Percentiles rank a stretch among this genome's conserved stretches.
phyloP scores from a whole-genome alignment of 2,329 filamentous ascomycete genomes.

The Aspergillus fructus region DNA sequence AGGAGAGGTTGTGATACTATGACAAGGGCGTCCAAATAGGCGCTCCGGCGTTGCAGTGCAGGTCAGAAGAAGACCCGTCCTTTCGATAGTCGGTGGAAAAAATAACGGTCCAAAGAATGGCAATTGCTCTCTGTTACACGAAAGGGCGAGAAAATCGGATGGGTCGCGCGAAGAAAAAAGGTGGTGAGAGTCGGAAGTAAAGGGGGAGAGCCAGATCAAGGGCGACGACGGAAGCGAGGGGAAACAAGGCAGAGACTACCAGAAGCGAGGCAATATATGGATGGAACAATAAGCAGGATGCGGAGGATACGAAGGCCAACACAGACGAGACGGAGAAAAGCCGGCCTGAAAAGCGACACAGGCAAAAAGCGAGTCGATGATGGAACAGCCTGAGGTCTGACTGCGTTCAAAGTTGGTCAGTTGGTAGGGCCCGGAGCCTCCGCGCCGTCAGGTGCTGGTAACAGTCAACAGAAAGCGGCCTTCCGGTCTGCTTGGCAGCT shows the following conservation, averaged over 20 bases:
- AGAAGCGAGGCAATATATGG: neutral
- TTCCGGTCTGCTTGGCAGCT: constrained; percentile 2
- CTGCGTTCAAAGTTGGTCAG: neutral
- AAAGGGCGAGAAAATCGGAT: neutral
- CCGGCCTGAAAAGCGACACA: neutral
- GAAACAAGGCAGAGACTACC: neutral
- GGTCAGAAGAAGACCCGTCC: neutral
- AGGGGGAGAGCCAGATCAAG: constrained; percentile 6
- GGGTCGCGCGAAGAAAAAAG: neutral
- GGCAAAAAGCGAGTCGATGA: neutral
- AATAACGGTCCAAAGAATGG: neutral
- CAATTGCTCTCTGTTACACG: neutral
- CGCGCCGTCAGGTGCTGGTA: neutral
- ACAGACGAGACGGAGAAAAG: neutral
- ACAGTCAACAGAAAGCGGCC: neutral
- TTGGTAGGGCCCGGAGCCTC: neutral
- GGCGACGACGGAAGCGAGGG: neutral
- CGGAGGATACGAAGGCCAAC: neutral
- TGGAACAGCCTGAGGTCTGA: neutral
- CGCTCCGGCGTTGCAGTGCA: neutral
- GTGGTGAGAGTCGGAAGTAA: constrained; percentile 3
- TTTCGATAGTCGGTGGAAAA: neutral
- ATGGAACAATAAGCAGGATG: neutral
- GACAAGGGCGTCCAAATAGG: neutral
- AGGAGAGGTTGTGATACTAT: neutral